Evolutionary conservation across 768 basidiomycete genomes (phyloP).

Genomic region (Russula virescens): DNA sequence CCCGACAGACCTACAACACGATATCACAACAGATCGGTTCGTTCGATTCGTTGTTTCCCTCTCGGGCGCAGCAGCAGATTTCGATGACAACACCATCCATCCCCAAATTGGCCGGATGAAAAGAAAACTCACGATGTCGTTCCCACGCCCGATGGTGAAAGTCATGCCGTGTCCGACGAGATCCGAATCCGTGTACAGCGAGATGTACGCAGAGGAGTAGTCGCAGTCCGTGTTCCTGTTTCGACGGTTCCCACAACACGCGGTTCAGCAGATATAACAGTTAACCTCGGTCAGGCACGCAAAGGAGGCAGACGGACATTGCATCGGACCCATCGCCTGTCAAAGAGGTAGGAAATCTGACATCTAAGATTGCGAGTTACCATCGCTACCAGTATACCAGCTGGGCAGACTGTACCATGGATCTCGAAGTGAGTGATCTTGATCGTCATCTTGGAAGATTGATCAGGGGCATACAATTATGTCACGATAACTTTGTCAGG

Average conservation of each 20-base stretch:
- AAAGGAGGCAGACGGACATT: conserved; percentile 46
- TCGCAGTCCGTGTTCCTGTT: conserved; percentile 91
- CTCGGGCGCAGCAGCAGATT: neutral
- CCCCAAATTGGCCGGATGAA: too few species aligned
- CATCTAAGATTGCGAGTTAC: conserved; percentile 43
- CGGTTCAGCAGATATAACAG: neutral
- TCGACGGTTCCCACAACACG: neutral
- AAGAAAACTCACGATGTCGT: conserved; percentile 63
- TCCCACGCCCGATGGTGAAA: conserved; percentile 91
- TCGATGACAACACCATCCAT: too few species aligned
- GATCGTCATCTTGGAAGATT: conserved; percentile 26
- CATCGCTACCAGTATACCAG: neutral
- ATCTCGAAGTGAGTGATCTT: conserved; percentile 54
- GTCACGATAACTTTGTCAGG: too few species aligned
- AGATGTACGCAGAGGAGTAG: conserved; percentile 90
- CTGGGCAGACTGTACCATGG: conserved; percentile 40
- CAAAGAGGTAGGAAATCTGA: conserved; percentile 88
- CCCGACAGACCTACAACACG: conserved; percentile 63
- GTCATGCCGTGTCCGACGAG: conserved; percentile 92
- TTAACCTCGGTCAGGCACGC: neutral
- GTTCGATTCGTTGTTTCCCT: neutral
- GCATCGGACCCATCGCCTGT: conserved; percentile 93
- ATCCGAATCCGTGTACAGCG: conserved; percentile 61
- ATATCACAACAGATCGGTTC: neutral
- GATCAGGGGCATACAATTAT: neutral